Percentiles rank a stretch among this genome's conserved stretches.
Conservation (phyloP, 768 basidiomycete species). For the Cystofilobasidium macerans region DNA sequence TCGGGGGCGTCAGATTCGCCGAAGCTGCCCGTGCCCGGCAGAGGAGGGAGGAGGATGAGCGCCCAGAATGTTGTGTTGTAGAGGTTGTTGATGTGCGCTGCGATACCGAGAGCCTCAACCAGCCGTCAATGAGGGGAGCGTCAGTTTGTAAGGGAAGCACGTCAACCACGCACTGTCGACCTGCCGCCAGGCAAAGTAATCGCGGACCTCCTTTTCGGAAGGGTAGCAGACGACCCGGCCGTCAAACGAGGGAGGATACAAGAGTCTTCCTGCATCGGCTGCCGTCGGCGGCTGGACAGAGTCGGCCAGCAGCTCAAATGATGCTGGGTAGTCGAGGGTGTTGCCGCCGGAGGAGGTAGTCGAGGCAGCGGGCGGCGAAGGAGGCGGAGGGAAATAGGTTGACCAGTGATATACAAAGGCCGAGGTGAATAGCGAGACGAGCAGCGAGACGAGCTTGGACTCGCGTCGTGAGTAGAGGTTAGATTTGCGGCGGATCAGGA, state of each 20-base stretch:
- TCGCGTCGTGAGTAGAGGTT: conserved; percentile 70
- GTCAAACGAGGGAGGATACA: conserved; percentile 86
- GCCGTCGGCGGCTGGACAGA: not conserved
- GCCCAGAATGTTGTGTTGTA: conserved; percentile 97
- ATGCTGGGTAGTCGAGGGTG: not conserved
- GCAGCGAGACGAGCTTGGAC: conserved; percentile 70
- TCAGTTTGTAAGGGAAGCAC: not conserved
- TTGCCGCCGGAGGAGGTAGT: conserved; percentile 33
- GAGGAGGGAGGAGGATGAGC: conserved; percentile 53
- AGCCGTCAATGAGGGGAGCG: not conserved
- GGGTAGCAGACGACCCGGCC: conserved; percentile 80
- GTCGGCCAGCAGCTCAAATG: not conserved
- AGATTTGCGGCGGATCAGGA: conserved; percentile 66
- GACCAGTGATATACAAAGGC: conserved; percentile 81
- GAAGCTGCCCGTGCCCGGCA: not conserved
- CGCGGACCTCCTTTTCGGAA: conserved; percentile 55
- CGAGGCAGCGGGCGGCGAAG: conserved; percentile 11
- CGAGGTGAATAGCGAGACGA: conserved; percentile 81
- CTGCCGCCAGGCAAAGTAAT: conserved; percentile 95
- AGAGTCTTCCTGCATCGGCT: conserved; percentile 37
- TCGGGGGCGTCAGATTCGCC: not conserved
- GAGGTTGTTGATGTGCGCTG: conserved; percentile 95
- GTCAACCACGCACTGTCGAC: conserved; percentile 64
- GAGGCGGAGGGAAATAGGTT: conserved; percentile 57
- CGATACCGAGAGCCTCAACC: not conserved